Base-by-base conservation (phyloP, 2,329 filamentous ascomycete species). In the Dendryphion nanum region DNA sequence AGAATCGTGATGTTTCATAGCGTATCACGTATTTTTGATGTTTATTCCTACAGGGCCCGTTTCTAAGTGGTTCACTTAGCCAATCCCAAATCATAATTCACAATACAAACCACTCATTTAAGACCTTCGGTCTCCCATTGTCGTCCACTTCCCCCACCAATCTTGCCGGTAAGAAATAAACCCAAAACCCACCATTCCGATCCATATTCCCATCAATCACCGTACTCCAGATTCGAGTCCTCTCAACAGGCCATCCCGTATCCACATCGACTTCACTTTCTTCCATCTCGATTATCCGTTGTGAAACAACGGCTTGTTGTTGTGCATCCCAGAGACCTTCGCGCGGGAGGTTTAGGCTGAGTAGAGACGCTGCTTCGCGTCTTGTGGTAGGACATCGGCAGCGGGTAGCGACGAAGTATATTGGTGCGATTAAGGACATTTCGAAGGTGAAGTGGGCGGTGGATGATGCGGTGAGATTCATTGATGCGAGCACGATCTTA, bases 261-360 rank as follows among this genome's bases (percentile, higher is more conserved):
- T 7, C 16, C 10, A 41, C 40, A 44, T 55, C 50, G 1, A 53
- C 37, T n/a, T 47, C 42, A 14, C 19, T 35, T 30, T 57, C 50
- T 32, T 57, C 50, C 8, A 57, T 51, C 20, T 53, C 43, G 16
- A 55, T 47, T 3, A 48, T 41, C n/a, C 53, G 45, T 18, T 41
- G 40, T 12, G 47, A 41, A 18, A 53, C 48, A 3, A 47, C 31
- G 2, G 34, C 31, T 15, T 48, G 40, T 19, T 49, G 43, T 6
- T 49, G 33, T 14, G 47, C 37, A 18, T 57, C 50, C 46, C 50
- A 53, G 12, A 53, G 42, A 6, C 42, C 51, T 39, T 57, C 50
- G 2, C 51, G 50, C 1, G 50, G 47, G 3, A 41, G 30, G 5
- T 50, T 36, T 2, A 38, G 30, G 7, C 37, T 33, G 13, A 57